Base-by-base conservation (phyloP, 2,329 filamentous ascomycete genomes). In the Botrytis porri region DNA sequence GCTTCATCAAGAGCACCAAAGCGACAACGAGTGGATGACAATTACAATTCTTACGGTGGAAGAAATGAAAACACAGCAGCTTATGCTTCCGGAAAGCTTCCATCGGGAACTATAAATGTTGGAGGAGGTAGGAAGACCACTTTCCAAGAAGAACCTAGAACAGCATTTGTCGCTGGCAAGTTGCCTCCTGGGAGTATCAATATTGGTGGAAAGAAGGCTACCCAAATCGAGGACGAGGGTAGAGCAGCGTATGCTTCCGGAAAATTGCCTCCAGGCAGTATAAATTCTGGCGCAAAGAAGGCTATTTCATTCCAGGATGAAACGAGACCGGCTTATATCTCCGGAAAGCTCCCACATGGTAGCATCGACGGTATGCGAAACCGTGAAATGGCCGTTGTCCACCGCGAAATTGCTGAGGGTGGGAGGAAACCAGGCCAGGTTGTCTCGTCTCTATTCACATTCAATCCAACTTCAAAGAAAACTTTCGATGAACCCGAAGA, bases 371-470 rank as follows among this genome's bases (percentile, higher is more conserved):
- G 78, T 76, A 76, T 78, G 70, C 74, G 76, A 77, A 80, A 79
- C 73, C 78, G 78, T 65, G 63, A 63, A 67, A 74, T 67, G 48
- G 66, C 62, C 69, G 74, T 67, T 32, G 64, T 54, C 48, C 41
- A 62, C 41, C 67, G 74, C 75, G 74, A 75, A 72, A 74, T 73
- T 79, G 80, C 73, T 81, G 84, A 60, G 74, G 77, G 74, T 71
- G 79, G 78, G 75, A 75, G 79, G 69, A 83, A 84, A 73, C 84
- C 84, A 39, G 85, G 85, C 70, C 89, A 93, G 77, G 88, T 98
- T 73, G 92, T 97, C 37, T 98, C 96, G 9, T 95, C 94, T 20
- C 87, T 99, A 3, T 99, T 98, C 84, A 93, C 94, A 1, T 95
- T 90, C 82, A 99, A 98, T 75, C 95, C 95, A 0, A 84, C 86